A percentile compares a stretch with the other conserved stretches of the same genome.
phyloP scores from a whole-genome alignment of 2,329 filamentous ascomycete species.

The Hymenoscyphus repandus region DNA sequence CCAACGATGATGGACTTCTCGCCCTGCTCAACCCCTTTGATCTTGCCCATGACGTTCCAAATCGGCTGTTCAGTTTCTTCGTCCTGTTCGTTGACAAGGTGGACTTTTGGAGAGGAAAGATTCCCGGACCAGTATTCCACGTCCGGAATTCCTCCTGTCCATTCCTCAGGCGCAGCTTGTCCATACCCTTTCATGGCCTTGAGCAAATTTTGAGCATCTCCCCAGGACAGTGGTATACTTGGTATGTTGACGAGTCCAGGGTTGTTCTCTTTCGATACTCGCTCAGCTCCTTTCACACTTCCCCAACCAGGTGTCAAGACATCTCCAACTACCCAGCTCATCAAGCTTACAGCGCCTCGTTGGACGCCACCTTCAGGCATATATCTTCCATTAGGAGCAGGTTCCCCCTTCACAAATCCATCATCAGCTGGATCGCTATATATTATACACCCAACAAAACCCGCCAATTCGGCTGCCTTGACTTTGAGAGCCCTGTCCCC shows the following conservation, averaged over 20 bases:
- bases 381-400: conserved; percentile 71
- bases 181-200: conserved; percentile 73
- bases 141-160: conserved; percentile 73
- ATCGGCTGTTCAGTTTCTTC: conserved; percentile 78
- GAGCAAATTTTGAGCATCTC: conserved; percentile 77
- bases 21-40: conserved; percentile 76
- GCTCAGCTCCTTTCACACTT: conserved; percentile 59
- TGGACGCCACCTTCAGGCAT: conserved; percentile 81
- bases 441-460: conserved; percentile 81
- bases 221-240: conserved; percentile 84
- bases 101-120: conserved; percentile 67
- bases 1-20: conserved; percentile 84
- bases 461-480: conserved; percentile 81
- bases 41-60: conserved; percentile 85
- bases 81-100: conserved; percentile 81
- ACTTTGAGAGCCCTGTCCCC: conserved; percentile 74
- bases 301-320: conserved; percentile 87
- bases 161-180: conserved; percentile 59
- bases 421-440: conserved; percentile 89
- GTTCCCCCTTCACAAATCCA: conserved; percentile 67
- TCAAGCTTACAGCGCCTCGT: conserved; percentile 73
- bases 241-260: conserved; percentile 76
- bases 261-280: conserved; percentile 65
- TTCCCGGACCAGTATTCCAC: conserved; percentile 86
- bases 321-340: conserved; percentile 81